Evolutionary conservation across 805 yeast genomes (phyloP).

Genomic region (Citeromyces matritensis): DNA sequence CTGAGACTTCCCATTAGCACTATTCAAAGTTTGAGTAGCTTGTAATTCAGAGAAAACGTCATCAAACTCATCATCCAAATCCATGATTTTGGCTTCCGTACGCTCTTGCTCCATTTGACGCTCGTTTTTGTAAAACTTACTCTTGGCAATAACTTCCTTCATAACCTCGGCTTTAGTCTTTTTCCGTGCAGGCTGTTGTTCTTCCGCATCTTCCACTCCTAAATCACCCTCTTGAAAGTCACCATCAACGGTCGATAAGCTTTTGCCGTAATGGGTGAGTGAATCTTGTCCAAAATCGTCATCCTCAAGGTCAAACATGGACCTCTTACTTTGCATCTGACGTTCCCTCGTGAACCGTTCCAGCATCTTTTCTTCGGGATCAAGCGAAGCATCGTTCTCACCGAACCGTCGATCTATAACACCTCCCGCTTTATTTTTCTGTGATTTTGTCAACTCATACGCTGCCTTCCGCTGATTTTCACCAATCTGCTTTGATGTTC

Average conservation of each 20-base stretch:
- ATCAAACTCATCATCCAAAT: constrained; percentile 60
- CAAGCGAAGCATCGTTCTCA: constrained; percentile 54
- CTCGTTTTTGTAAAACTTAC: constrained; percentile 63
- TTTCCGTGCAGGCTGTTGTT: constrained; percentile 30
- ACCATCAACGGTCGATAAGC: constrained; percentile 44
- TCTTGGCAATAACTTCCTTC: constrained; percentile 75
- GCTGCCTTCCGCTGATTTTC: constrained; percentile 47
- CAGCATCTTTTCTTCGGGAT: constrained; percentile 89
- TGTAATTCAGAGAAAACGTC: constrained; percentile 47
- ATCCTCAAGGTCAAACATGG: constrained; percentile 65
- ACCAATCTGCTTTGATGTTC: constrained; percentile 51
- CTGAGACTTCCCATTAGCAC: constrained; percentile 16
- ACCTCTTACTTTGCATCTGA: constrained; percentile 44
- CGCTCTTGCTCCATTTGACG: constrained; percentile 53
- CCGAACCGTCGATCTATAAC: constrained; percentile 84
- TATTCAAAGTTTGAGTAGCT: constrained; percentile 9
- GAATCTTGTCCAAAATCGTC: constrained; percentile 33
- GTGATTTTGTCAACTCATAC: constrained; percentile 47
- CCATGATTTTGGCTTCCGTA: constrained; percentile 44
- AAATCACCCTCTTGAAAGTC: constrained; percentile 21
- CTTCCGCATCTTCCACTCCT: constrained; percentile 10
- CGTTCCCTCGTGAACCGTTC: constrained; percentile 87
- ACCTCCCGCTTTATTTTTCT: constrained; percentile 64
- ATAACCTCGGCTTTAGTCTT: constrained; percentile 75
- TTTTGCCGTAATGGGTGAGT: constrained; percentile 71